These are phyloP conservation scores for Thermothelomyces thermophilus DNA, from an alignment of 2,329 filamentous ascomycete species.

Conservation along the genomic window DNA sequence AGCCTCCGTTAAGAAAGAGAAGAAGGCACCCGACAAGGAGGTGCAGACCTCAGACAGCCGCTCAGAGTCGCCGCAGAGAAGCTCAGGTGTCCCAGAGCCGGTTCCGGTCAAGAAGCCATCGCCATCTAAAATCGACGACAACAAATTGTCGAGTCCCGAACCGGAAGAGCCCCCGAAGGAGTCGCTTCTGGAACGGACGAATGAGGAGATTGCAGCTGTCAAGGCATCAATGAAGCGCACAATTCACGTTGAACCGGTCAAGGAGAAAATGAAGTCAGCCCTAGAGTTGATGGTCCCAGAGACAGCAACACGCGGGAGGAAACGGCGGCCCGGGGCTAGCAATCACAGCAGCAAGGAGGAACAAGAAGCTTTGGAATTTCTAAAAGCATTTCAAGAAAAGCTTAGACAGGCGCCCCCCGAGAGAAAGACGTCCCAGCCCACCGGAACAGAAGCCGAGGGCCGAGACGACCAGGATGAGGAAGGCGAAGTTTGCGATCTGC, in stretches of 20 bases:
- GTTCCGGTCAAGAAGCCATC: constrained; percentile 12
- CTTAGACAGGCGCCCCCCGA: constrained; percentile 51
- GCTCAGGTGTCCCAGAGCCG: constrained; percentile 12
- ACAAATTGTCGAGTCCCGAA: constrained; percentile 18
- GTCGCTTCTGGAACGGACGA: constrained; percentile 59
- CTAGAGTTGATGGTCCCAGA: constrained; percentile 69
- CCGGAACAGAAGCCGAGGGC: constrained; percentile 23
- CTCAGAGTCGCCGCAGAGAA: constrained; percentile 1
- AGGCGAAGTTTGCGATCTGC: constrained; percentile 76
- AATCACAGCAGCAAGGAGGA: constrained; percentile 50
- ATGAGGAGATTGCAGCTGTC: constrained; percentile 72
- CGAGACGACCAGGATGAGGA: constrained; percentile 40
- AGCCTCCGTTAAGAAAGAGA: constrained; percentile 23
- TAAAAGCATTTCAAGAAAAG: constrained; percentile 74
- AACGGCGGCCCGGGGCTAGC: constrained; percentile 54
- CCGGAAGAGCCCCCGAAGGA: constrained; percentile 32
- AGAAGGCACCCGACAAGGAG: constrained; percentile 12
- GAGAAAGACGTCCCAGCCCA: constrained; percentile 29
- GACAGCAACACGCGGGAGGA: constrained; percentile 63
- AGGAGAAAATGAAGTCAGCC: constrained; percentile 57
- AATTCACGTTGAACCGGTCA: constrained; percentile 42
- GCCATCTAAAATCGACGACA: constrained; percentile 10
- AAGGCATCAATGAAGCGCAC: constrained; percentile 76
- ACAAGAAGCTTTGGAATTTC: constrained; percentile 58
- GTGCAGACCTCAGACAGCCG: constrained; percentile 5